These are phyloP conservation scores for Gaertneriomyces semiglobifer DNA, from an alignment of 192 early-diverging fungal species.

Conservation along the genomic window DNA sequence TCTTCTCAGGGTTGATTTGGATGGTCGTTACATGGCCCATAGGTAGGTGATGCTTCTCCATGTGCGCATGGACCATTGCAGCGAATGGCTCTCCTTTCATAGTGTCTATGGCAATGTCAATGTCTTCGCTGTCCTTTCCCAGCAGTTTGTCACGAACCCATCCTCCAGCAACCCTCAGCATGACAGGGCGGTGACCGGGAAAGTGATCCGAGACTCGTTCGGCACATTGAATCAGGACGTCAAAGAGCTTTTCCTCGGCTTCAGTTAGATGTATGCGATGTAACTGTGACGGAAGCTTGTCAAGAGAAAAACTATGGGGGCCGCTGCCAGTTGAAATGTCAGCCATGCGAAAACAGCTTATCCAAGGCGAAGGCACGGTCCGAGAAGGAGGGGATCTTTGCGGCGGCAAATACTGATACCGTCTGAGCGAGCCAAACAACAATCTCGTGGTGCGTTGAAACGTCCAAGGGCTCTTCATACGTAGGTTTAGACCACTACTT, in stretches of 20 bases:
- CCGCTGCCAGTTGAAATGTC: no score
- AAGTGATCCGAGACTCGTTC: conserved; percentile 46
- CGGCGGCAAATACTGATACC: no score
- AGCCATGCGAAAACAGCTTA: no score
- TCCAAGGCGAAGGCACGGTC: no score
- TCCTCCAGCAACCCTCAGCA: conserved; percentile 90
- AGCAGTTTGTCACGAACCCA: conserved; percentile 99
- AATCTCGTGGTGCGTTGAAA: no score
- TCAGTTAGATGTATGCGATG: conserved; percentile 44
- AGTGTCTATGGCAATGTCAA: conserved; percentile 90
- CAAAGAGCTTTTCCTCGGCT: conserved; percentile 65
- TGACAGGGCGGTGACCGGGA: conserved; percentile 49
- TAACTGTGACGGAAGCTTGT: neutral
- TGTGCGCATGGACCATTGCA: conserved; percentile 60
- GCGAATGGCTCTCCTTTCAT: conserved; percentile 95
- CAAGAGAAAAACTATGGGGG: no score
- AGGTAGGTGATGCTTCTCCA: conserved; percentile 33
- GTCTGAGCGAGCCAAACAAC: no score
- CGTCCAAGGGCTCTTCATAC: no score
- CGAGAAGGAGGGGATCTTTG: no score
- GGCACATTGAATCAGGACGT: conserved; percentile 61
- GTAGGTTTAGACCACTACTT: no score
- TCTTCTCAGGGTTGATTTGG: conserved; percentile 86
- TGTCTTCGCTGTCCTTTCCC: conserved; percentile 77
- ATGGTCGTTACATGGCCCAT: conserved; percentile 73